These are phyloP conservation scores for Syncephalis fuscata DNA, from an alignment of 371 early-diverging fungal genomes.

Conservation along the genomic window DNA sequence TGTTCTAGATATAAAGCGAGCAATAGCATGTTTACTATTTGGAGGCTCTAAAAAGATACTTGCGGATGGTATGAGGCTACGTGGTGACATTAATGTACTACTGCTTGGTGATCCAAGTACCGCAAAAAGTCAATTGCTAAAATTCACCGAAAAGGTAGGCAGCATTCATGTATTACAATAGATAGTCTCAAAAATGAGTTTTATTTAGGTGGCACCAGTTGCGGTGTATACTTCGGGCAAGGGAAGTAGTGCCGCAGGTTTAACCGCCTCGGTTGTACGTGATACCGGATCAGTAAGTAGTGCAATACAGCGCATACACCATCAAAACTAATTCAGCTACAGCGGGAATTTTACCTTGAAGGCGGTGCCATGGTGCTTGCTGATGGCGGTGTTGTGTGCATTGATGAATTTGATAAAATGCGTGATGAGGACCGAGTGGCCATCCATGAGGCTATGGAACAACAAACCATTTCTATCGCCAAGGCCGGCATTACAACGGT, in stretches of 20 bases:
- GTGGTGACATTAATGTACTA: conserved; percentile 99
- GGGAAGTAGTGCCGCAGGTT: conserved; percentile 96
- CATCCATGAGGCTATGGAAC: conserved; percentile 99
- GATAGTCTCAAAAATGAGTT: not conserved
- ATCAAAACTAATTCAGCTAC: conserved; percentile 1
- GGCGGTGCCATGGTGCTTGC: conserved; percentile 99
- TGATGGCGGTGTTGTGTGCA: conserved; percentile 99
- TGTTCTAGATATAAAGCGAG: conserved; percentile 88
- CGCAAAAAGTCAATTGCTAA: conserved; percentile 98
- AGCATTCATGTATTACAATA: not conserved
- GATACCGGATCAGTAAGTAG: conserved; percentile 57
- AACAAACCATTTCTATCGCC: conserved; percentile 99
- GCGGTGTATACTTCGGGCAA: conserved; percentile 98
- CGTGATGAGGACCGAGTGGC: conserved; percentile 98
- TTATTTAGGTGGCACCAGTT: conserved; percentile 70
- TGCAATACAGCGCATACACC: not conserved
- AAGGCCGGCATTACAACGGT: conserved; percentile 99
- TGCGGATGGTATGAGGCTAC: conserved; percentile 90
- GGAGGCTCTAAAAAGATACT: conserved; percentile 94
- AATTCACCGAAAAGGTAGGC: conserved; percentile 88
- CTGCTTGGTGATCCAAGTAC: conserved; percentile 99
- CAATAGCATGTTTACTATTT: conserved; percentile 93
- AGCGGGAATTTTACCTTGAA: conserved; percentile 96
- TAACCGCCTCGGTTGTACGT: conserved; percentile 96
- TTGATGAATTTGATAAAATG: conserved; percentile 99